A percentile compares a stretch with the other conserved stretches of the same genome.
phyloP scores from a whole-genome alignment of 2,329 filamentous ascomycete genomes.

The Trichoderma koningiopsis region DNA sequence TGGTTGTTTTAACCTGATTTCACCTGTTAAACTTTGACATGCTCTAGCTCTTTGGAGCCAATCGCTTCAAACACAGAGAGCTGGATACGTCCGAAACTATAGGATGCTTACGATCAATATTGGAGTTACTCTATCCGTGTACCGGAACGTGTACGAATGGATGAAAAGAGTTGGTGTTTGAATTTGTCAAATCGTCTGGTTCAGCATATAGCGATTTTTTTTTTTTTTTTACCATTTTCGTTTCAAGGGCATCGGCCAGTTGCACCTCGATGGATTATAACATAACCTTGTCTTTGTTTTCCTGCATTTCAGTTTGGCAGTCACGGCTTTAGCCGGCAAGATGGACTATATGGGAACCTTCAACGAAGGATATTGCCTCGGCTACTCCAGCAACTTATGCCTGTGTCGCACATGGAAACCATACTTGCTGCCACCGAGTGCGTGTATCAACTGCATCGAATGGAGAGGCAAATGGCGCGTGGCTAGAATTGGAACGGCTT shows the following conservation, averaged over 20 bases:
- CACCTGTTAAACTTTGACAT: neutral
- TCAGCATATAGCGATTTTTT: slow-evolving; percentile 23
- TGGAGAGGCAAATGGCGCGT: slow-evolving; percentile 36
- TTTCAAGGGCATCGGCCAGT: slow-evolving; percentile 22
- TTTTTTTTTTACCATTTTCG: slow-evolving; percentile 22
- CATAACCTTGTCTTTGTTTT: slow-evolving; percentile 28
- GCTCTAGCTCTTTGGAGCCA: neutral
- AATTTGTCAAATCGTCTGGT: slow-evolving; percentile 24
- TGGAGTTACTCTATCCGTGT: slow-evolving; percentile 30
- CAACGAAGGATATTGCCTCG: neutral
- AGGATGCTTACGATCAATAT: slow-evolving; percentile 28
- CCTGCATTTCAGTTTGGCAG: slow-evolving; percentile 34
- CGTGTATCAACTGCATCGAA: slow-evolving; percentile 38
- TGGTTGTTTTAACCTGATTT: neutral
- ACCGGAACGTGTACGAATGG: slow-evolving; percentile 32
- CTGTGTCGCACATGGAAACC: slow-evolving; percentile 19
- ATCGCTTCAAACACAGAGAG: slow-evolving; percentile 33
- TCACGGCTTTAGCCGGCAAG: slow-evolving; percentile 32
- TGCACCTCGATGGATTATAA: slow-evolving; percentile 29
- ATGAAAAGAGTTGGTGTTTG: slow-evolving; percentile 28
- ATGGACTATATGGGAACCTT: slow-evolving; percentile 21
- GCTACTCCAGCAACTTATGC: neutral
- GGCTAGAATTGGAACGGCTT: slow-evolving; percentile 31
- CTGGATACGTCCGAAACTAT: slow-evolving; percentile 38
- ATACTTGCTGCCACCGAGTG: slow-evolving; percentile 34